Conservation (phyloP, 768 basidiomycete species). For the Ephemerocybe angulata region DNA sequence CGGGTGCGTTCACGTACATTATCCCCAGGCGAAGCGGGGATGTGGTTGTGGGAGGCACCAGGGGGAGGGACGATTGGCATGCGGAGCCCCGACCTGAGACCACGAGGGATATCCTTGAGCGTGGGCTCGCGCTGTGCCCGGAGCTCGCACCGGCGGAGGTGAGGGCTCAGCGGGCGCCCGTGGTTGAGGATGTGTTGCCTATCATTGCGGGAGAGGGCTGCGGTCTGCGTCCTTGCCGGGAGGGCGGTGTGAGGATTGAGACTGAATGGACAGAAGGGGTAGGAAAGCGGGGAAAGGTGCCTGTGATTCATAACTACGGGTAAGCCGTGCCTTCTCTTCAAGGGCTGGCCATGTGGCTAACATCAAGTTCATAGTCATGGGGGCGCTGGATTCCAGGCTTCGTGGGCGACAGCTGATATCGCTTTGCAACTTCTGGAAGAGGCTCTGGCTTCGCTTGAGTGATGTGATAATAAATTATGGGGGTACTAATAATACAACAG, state of each 20-base stretch:
- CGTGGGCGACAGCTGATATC: slow-evolving; percentile 18
- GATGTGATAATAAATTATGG: background rate
- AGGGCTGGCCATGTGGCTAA: background rate
- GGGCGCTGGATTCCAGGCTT: slow-evolving; percentile 20
- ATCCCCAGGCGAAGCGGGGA: slow-evolving; percentile 62
- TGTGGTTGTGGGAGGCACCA: slow-evolving; percentile 65
- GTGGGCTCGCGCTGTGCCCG: slow-evolving; percentile 48
- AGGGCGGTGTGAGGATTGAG: slow-evolving; percentile 56
- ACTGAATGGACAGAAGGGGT: slow-evolving; percentile 32
- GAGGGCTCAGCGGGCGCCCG: slow-evolving; percentile 41
- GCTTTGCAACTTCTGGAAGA: slow-evolving; percentile 18
- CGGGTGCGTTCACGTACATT: slow-evolving; percentile 53
- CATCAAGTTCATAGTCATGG: slow-evolving; percentile 15
- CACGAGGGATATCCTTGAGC: slow-evolving; percentile 55
- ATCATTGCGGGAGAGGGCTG: slow-evolving; percentile 46
- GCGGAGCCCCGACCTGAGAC: slow-evolving; percentile 61
- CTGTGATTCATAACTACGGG: slow-evolving; percentile 49
- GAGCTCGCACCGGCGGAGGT: slow-evolving; percentile 56
- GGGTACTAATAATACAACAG: background rate
- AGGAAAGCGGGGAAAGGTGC: slow-evolving; percentile 30
- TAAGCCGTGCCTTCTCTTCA: background rate
- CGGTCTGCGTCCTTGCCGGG: slow-evolving; percentile 53
- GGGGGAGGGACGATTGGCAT: slow-evolving; percentile 58
- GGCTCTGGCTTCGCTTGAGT: slow-evolving; percentile 7
- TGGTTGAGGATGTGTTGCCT: slow-evolving; percentile 42